A percentile compares a stretch with the other conserved stretches of the same genome.
These are phyloP conservation scores for Sclerotinia trifoliorum DNA, from an alignment of 2,329 filamentous ascomycete species.

Conservation along the genomic window DNA sequence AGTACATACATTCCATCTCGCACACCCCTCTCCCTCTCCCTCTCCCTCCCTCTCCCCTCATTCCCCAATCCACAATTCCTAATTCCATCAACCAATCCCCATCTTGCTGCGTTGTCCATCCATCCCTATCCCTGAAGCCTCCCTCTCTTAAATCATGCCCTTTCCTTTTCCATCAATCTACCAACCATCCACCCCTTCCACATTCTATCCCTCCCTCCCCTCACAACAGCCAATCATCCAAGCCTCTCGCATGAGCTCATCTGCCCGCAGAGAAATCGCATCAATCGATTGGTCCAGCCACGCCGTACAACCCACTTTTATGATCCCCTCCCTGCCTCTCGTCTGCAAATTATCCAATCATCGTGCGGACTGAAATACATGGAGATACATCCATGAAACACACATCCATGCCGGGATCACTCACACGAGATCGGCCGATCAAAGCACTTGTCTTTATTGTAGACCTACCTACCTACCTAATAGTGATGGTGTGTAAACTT, in stretches of 20 bases:
- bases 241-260: background rate
- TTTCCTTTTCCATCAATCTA: too few species aligned
- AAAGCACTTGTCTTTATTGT: background rate
- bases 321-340: background rate
- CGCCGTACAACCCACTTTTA: background rate
- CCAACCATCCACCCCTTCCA: background rate
- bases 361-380: too few species aligned
- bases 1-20: background rate
- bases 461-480: too few species aligned
- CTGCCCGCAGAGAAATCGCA: too few species aligned
- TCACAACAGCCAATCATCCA: background rate
- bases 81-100: background rate
- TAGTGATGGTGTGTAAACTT: background rate
- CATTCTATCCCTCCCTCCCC: too few species aligned
- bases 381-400: background rate
- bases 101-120: conserved; percentile 12
- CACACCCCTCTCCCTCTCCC: background rate
- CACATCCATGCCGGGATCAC: background rate
- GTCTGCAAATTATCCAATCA: background rate
- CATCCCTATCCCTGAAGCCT: background rate
- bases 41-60: background rate
- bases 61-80: background rate
- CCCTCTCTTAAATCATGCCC: background rate
- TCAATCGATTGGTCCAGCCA: background rate
- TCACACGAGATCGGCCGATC: conserved; percentile 15